These are phyloP conservation scores for Effrenium voratum DNA, from an alignment of 73 alveolate genomes.

Conservation along the genomic window DNA sequence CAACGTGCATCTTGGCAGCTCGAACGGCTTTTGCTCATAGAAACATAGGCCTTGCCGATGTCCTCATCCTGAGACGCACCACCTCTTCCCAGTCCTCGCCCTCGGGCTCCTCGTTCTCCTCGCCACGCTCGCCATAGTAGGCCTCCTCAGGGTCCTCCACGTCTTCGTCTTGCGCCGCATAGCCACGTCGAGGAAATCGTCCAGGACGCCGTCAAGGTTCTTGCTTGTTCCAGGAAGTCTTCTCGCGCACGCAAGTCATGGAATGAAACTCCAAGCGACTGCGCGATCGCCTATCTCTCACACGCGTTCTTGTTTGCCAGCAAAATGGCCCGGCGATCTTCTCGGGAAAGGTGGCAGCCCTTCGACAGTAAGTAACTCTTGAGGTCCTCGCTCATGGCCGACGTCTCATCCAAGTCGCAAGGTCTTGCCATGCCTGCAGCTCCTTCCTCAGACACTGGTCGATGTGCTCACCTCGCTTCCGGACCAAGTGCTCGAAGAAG, in stretches of 20 bases:
- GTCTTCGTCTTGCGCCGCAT: background rate
- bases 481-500: background rate
- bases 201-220: too few relatives aligned
- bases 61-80: slow-evolving; percentile 14
- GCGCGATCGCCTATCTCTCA: background rate
- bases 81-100: background rate
- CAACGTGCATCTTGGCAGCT: slow-evolving; percentile 5
- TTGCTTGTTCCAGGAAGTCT: background rate
- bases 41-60: slow-evolving; percentile 6
- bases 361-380: background rate
- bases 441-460: background rate
- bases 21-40: background rate
- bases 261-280: background rate
- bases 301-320: background rate
- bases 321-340: background rate
- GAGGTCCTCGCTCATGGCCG: slow-evolving; percentile 1
- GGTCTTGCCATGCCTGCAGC: background rate
- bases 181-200: too few relatives aligned
- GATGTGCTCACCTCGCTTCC: background rate
- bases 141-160: background rate
- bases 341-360: background rate
- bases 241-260: slow-evolving; percentile 31
- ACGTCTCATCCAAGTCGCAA: background rate
- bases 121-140: background rate
- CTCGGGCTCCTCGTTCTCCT: background rate